Conservation (phyloP, 2,329 filamentous ascomycete genomes). For the Penicillium capsulatum region DNA sequence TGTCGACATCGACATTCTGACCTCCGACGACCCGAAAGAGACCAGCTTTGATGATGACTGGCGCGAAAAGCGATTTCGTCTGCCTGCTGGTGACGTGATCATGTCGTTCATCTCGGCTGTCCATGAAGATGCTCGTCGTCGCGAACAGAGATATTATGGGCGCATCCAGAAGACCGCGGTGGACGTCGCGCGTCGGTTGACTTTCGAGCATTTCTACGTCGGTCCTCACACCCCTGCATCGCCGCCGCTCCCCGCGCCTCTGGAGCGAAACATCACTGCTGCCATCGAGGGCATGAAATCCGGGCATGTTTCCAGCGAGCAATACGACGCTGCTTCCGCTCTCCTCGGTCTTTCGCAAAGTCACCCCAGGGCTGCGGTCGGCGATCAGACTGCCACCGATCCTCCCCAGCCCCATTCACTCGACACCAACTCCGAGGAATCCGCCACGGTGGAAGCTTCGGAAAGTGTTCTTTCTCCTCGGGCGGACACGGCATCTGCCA, state of each 20-base stretch:
- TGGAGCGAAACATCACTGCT: constrained; percentile 3
- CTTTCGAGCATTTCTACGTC: constrained; percentile 7
- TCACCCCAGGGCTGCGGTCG: background rate
- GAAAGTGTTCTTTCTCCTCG: background rate
- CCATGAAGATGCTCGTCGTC: constrained; percentile 7
- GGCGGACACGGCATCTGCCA: background rate
- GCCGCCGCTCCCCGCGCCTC: background rate
- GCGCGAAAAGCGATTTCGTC: constrained; percentile 14
- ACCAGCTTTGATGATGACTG: constrained; percentile 19
- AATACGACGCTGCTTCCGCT: constrained; percentile 14
- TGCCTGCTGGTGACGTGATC: constrained; percentile 15
- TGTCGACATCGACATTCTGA: constrained; percentile 15
- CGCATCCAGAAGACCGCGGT: constrained; percentile 6
- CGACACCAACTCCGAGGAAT: background rate
- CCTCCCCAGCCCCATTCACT: background rate
- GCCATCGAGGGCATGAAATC: constrained; percentile 8
- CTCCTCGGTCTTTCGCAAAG: constrained; percentile 13
- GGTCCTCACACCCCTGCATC: background rate
- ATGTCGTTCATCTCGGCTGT: constrained; percentile 19
- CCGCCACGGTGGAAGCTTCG: background rate
- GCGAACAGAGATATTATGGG: constrained; percentile 4
- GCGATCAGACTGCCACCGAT: constrained; percentile 2
- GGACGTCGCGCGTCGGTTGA: constrained; percentile 8
- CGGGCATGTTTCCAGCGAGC: constrained; percentile 2
- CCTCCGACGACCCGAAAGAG: constrained; percentile 14